Evolutionary conservation across 371 early-diverging fungal genomes (phyloP), one percentile per base, ranked within the genome.

Genomic region (Globomyces sp.): DNA sequence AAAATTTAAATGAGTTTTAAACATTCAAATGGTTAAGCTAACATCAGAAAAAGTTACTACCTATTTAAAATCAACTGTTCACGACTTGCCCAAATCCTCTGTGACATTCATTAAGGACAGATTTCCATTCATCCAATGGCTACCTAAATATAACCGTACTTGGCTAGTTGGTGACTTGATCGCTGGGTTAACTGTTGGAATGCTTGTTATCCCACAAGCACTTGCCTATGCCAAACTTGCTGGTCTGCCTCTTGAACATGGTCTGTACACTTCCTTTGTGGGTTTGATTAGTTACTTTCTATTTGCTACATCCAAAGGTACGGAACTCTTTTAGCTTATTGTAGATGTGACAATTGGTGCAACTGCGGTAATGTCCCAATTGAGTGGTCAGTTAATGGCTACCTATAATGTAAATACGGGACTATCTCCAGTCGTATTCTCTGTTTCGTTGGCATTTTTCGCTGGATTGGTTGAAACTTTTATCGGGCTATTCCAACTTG

Each of bases 121-220:
- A 11, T 80, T 92, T 68, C 93, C 93, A 3, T 81, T 91, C 55
- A 55, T 78, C 1, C 10, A 72, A 3, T 92, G 93, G 93, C 65
- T 91, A 4, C 80, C 82, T 44, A 75, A 82, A 45, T 92, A 92
- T 74, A 90, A 92, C 70, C 57, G 73, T 67, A 72, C 73, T 40
- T 94, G 95, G 95, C 77, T 93, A 11, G 5, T 87, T 34, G 86
- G 90, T 43, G 94, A 94, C 68, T 48, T 89, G 1, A 84, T 95
- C 53, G 92, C 94, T 3, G 96, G 94, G 46, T 55, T 89, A 11
- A 94, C 95, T 0, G 90, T 94, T 34, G 93, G 91, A 24, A 76
- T 90, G 48, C 82, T 93, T 55, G 88, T 90, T 36, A 81, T 93
- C 49, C 94, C 94, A 4, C 93, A 94, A 73, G 43, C 70, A 82